Percentiles rank a stretch among this genome's conserved stretches.
phyloP scores from a whole-genome alignment of 2,329 filamentous ascomycete genomes.

The Fusarium austroafricanum region DNA sequence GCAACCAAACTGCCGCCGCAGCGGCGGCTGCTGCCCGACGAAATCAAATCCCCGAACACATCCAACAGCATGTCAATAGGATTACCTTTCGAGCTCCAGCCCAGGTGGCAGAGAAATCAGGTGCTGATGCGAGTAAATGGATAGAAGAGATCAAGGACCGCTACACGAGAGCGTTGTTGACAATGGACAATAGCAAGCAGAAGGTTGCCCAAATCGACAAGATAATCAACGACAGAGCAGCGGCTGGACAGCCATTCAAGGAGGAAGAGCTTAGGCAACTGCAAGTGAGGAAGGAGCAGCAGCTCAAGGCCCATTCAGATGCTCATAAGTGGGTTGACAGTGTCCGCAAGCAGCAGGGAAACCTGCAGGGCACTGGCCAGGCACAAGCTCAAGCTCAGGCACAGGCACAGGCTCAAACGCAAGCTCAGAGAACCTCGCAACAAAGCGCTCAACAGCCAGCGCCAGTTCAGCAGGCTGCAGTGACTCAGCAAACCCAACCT shows the following conservation, averaged over 20 bases:
- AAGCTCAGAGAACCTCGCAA: constrained; percentile 38
- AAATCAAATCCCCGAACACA: constrained; percentile 51
- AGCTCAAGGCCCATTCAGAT: constrained; percentile 59
- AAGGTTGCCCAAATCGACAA: constrained; percentile 58
- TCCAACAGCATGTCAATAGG: constrained; percentile 60
- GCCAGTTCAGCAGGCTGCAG: constrained; percentile 31
- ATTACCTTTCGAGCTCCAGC: constrained; percentile 61
- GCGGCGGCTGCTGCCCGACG: constrained; percentile 42
- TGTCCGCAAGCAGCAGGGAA: constrained; percentile 60
- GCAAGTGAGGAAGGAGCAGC: constrained; percentile 57
- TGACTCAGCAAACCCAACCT: constrained; percentile 23
- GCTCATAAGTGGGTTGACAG: constrained; percentile 61
- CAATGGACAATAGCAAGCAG: constrained; percentile 61
- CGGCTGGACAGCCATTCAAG: constrained; percentile 57
- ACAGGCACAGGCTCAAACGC: constrained; percentile 6
- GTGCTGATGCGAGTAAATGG: constrained; percentile 61
- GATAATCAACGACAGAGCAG: constrained; percentile 55
- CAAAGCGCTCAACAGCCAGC: constrained; percentile 23
- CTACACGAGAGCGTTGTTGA: constrained; percentile 61
- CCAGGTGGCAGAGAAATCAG: constrained; percentile 55
- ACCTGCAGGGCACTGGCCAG: constrained; percentile 46
- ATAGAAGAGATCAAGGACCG: constrained; percentile 59
- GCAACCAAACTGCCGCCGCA: constrained; percentile 28
- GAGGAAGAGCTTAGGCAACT: constrained; percentile 61
- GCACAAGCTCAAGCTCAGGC: constrained; percentile 25